phyloP scores from a whole-genome alignment of 2,329 filamentous ascomycete genomes.

The Pseudodiploospora longispora region DNA sequence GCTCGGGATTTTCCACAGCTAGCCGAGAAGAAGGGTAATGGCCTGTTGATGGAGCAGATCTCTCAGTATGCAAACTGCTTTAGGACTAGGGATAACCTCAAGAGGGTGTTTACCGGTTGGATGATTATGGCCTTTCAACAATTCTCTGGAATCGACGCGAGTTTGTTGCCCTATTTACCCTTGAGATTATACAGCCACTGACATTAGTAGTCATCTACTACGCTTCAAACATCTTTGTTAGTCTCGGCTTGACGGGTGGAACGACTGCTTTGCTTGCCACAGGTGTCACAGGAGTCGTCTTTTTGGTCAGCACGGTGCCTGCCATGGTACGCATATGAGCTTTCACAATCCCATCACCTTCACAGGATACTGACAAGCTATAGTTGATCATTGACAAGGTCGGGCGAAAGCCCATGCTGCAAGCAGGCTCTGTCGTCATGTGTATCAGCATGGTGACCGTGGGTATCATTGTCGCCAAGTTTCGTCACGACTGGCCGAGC shows the following conservation, averaged over 20 bases:
- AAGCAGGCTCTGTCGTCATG: constrained; percentile 31
- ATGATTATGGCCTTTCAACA: constrained; percentile 54
- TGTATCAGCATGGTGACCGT: constrained; percentile 29
- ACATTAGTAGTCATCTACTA: constrained; percentile 34
- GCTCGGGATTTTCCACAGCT: constrained; percentile 47
- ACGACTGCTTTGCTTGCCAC: constrained; percentile 57
- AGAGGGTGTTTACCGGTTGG: constrained; percentile 55
- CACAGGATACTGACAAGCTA: not conserved
- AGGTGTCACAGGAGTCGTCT: constrained; percentile 62
- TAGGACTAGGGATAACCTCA: constrained; percentile 45
- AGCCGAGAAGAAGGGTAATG: constrained; percentile 32
- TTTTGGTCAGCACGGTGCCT: constrained; percentile 39
- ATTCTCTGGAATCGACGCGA: constrained; percentile 23
- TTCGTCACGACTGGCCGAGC: constrained; percentile 26
- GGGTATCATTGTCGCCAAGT: constrained; percentile 32
- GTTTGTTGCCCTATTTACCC: not conserved
- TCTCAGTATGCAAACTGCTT: constrained; percentile 42
- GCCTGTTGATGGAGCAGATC: constrained; percentile 34
- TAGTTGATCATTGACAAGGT: constrained; percentile 30
- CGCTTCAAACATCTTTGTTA: constrained; percentile 51
- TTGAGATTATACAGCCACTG: constrained; percentile 16
- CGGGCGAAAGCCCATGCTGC: constrained; percentile 31
- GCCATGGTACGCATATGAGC: constrained; percentile 16
- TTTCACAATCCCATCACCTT: not conserved
- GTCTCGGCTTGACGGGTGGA: constrained; percentile 52